A percentile compares a stretch with the other conserved stretches of the same genome.
Evolutionary conservation across 768 basidiomycete genomes (phyloP).

Genomic region (Boletus pseudopeckii): DNA sequence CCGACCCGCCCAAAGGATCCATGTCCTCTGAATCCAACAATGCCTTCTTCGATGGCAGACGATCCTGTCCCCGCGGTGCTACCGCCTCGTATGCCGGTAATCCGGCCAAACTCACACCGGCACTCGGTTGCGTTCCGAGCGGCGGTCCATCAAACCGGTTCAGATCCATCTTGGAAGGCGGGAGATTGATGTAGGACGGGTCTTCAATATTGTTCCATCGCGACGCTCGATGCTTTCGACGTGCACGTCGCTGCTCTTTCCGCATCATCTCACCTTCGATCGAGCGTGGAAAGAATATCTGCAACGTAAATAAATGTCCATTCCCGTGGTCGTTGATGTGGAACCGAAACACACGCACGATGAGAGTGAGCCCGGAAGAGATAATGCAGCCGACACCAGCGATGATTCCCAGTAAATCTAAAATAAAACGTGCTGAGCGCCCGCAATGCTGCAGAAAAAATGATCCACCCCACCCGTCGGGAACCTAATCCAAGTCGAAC

Average conservation of each 20-base stretch:
- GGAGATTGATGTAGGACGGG: conserved; percentile 15
- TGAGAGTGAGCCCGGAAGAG: conserved; percentile 71
- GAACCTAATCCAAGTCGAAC: conserved; percentile 20
- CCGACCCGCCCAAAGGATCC: background rate
- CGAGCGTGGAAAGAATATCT: conserved; percentile 87
- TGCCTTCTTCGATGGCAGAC: conserved; percentile 19
- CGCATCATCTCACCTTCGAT: conserved; percentile 60
- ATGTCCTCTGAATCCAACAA: conserved; percentile 35
- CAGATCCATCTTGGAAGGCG: background rate
- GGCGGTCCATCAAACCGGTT: background rate
- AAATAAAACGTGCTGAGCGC: background rate
- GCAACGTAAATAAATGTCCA: background rate
- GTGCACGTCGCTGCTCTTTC: conserved; percentile 41
- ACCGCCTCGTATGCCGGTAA: conserved; percentile 33
- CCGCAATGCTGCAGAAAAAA: no score
- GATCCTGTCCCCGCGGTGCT: conserved; percentile 7
- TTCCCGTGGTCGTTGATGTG: background rate
- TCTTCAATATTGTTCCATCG: background rate
- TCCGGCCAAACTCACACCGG: background rate
- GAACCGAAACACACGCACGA: conserved; percentile 39
- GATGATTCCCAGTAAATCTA: conserved; percentile 59
- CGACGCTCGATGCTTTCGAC: background rate
- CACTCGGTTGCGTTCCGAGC: background rate
- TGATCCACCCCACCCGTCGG: conserved; percentile 17
- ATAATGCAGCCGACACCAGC: conserved; percentile 58